These are phyloP conservation scores for Serendipita sp. DNA, from an alignment of 768 basidiomycete species.

Conservation along the genomic window DNA sequence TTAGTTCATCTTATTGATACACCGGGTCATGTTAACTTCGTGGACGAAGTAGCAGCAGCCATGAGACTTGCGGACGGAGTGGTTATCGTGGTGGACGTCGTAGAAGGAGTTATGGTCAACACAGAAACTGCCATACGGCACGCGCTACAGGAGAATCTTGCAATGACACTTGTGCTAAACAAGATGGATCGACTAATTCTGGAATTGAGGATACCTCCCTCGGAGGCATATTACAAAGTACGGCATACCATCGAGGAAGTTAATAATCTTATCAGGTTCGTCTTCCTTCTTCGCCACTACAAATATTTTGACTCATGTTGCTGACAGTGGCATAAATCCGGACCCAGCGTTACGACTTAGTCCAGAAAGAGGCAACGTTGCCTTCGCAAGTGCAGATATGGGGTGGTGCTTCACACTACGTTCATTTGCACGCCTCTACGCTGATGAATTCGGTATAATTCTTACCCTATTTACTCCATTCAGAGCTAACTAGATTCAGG, in stretches of 20 bases:
- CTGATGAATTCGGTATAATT: constrained; percentile 67
- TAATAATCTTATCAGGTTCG: constrained; percentile 85
- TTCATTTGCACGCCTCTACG: constrained; percentile 94
- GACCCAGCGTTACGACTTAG: constrained; percentile 77
- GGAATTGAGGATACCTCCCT: constrained; percentile 86
- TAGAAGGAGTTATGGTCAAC: constrained; percentile 96
- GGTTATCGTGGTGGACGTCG: constrained; percentile 89
- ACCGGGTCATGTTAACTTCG: constrained; percentile 94
- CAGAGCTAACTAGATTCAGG: background rate
- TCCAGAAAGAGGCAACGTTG: constrained; percentile 91
- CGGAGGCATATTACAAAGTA: constrained; percentile 97
- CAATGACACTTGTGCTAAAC: constrained; percentile 87
- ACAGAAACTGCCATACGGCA: constrained; percentile 80
- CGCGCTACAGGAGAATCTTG: constrained; percentile 73
- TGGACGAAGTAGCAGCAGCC: constrained; percentile 88
- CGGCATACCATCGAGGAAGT: constrained; percentile 98
- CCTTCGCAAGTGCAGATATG: constrained; percentile 95
- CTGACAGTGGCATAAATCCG: constrained; percentile 58
- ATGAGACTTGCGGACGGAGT: constrained; percentile 83
- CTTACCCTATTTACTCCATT: background rate
- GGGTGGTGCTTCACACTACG: constrained; percentile 91
- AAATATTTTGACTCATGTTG: background rate
- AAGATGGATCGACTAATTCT: constrained; percentile 96
- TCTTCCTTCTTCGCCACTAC: constrained; percentile 2
- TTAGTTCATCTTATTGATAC: constrained; percentile 91